Conservation (phyloP, 2,329 filamentous ascomycete genomes). For the Coniochaeta prunicola region DNA sequence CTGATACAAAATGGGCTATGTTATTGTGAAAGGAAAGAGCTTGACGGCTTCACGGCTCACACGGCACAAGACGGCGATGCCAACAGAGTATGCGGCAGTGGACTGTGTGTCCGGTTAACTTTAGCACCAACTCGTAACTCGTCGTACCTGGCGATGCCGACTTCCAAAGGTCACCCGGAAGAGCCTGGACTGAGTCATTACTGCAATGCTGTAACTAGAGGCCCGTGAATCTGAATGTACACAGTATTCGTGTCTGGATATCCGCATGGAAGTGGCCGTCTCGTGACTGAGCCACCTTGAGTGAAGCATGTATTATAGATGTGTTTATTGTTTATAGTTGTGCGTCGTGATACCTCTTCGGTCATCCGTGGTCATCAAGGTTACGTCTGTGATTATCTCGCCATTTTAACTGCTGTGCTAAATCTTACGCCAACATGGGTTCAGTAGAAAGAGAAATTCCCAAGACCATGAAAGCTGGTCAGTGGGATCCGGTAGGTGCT, state of each 20-base stretch:
- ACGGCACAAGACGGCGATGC: not conserved
- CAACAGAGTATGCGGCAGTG: not conserved
- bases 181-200: not conserved
- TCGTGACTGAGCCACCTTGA: not conserved
- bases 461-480: constrained; percentile 12
- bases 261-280: not conserved
- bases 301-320: not conserved
- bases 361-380: too few species aligned
- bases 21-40: too few species aligned
- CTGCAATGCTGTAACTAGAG: too few species aligned
- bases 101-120: not conserved
- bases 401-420: not conserved
- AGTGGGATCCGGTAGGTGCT: constrained; percentile 9
- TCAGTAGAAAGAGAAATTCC: constrained; percentile 5
- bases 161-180: not conserved
- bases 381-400: too few species aligned
- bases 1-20: not conserved
- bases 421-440: constrained; percentile 1
- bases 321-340: too few species aligned
- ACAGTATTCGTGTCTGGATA: too few species aligned
- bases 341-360: too few species aligned
- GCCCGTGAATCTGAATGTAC: too few species aligned
- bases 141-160: not conserved
- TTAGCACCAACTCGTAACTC: not conserved
- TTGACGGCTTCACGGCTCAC: not conserved